A percentile compares a stretch with the other conserved stretches of the same genome.
Evolutionary conservation across 345 rosid species (phyloP).

Genomic region (Rhizophora apiculata): DNA sequence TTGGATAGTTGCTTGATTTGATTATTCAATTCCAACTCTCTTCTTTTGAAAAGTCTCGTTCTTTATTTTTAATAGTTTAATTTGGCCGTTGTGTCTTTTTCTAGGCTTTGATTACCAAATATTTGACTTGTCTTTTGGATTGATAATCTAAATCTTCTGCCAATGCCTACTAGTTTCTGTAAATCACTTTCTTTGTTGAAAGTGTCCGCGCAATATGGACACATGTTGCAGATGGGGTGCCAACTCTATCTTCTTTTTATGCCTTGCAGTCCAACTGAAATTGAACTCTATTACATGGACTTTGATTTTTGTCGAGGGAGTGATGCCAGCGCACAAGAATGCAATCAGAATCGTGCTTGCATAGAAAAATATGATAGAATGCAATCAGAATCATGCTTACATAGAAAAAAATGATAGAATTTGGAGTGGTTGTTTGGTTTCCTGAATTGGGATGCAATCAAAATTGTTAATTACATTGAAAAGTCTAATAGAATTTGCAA

Average conservation of each 20-base stretch:
- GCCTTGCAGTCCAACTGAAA: neutral
- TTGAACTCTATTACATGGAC: neutral
- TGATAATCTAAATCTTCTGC: neutral
- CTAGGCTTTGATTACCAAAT: neutral
- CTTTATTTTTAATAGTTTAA: conserved; percentile 17
- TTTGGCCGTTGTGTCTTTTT: neutral
- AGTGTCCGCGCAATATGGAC: neutral
- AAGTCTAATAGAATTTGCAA: too few species aligned
- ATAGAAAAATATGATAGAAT: too few species aligned
- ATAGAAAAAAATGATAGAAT: too few species aligned
- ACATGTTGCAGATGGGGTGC: neutral
- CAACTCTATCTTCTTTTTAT: conserved; percentile 30
- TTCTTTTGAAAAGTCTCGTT: conserved; percentile 34
- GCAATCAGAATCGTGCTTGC: too few species aligned
- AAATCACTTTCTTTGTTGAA: conserved; percentile 1
- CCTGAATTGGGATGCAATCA: too few species aligned
- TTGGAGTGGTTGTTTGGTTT: too few species aligned
- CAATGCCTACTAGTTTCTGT: neutral
- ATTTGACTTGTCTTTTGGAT: neutral
- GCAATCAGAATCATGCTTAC: too few species aligned
- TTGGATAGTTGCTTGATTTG: conserved; percentile 14
- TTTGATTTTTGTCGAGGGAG: too few species aligned
- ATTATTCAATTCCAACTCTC: conserved; percentile 2
- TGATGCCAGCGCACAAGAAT: too few species aligned
- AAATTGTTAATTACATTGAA: too few species aligned